These are phyloP conservation scores for Rhodotorula sphaerocarpa DNA, from an alignment of 768 basidiomycete species.

Conservation along the genomic window DNA sequence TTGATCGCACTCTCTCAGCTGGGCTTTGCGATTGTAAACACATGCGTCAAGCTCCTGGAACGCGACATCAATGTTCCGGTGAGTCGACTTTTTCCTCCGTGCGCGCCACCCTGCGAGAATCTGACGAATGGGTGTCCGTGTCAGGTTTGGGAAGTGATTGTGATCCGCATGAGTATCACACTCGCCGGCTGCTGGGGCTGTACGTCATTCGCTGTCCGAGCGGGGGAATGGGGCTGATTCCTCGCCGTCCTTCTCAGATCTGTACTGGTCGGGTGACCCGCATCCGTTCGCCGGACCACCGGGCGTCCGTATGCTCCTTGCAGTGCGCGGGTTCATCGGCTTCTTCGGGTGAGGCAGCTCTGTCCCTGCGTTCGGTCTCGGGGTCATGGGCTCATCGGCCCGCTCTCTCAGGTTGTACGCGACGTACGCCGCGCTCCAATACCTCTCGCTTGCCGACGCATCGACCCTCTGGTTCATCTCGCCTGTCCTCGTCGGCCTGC, in stretches of 20 bases:
- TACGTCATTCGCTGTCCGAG: background rate
- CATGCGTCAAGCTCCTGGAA: constrained; percentile 15
- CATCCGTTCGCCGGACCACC: constrained; percentile 64
- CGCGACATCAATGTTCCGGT: background rate
- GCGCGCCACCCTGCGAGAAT: no score
- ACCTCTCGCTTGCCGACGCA: constrained; percentile 69
- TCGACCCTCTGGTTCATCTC: constrained; percentile 67
- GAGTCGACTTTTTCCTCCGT: background rate
- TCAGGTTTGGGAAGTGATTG: constrained; percentile 7
- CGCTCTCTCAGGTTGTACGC: constrained; percentile 43
- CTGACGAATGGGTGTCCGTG: no score
- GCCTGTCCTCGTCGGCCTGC: constrained; percentile 52
- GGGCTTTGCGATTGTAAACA: constrained; percentile 25
- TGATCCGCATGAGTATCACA: constrained; percentile 23
- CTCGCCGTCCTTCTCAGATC: background rate
- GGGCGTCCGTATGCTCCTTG: constrained; percentile 55
- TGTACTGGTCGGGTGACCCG: background rate
- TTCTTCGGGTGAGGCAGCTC: constrained; percentile 52
- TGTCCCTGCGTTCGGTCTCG: no score
- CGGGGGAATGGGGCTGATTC: background rate
- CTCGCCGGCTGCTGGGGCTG: constrained; percentile 13
- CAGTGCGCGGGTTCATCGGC: constrained; percentile 59
- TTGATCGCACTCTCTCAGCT: constrained; percentile 15
- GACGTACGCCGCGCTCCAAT: constrained; percentile 59
- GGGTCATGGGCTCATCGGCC: no score